These are phyloP conservation scores for Botrytis tulipae DNA, from an alignment of 2,329 filamentous ascomycete genomes.

Conservation along the genomic window DNA sequence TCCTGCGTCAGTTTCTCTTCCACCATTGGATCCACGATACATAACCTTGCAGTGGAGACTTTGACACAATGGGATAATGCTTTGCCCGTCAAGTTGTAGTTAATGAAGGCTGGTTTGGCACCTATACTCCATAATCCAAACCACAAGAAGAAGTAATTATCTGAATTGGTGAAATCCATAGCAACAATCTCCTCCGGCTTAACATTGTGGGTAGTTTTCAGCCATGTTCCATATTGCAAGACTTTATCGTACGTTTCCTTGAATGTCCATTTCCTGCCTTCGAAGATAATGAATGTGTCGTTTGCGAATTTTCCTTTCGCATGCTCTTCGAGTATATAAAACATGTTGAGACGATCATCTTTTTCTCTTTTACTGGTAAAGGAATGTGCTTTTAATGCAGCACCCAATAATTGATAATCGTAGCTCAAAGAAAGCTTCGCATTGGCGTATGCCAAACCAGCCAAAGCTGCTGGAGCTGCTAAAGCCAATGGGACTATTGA, in stretches of 20 bases:
- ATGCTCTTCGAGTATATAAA: slow-evolving; percentile 70
- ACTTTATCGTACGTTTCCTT: slow-evolving; percentile 69
- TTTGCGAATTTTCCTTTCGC: slow-evolving; percentile 57
- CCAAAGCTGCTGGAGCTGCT: slow-evolving; percentile 60
- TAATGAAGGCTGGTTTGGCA: slow-evolving; percentile 80
- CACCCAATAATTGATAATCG: slow-evolving; percentile 61
- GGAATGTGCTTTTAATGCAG: slow-evolving; percentile 48
- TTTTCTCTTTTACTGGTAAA: slow-evolving; percentile 49
- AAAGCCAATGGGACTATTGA: slow-evolving; percentile 52
- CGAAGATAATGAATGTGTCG: slow-evolving; percentile 62
- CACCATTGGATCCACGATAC: slow-evolving; percentile 66
- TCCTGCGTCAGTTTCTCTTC: slow-evolving; percentile 56
- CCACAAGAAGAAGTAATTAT: slow-evolving; percentile 71
- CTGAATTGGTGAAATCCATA: slow-evolving; percentile 77
- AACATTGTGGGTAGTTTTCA: slow-evolving; percentile 62
- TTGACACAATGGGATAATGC: slow-evolving; percentile 72
- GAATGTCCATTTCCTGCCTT: slow-evolving; percentile 69
- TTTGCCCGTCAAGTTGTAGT: slow-evolving; percentile 75
- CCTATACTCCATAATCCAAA: slow-evolving; percentile 81
- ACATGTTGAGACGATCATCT: slow-evolving; percentile 64
- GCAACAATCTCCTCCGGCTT: slow-evolving; percentile 74
- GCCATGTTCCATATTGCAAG: slow-evolving; percentile 72
- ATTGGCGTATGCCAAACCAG: slow-evolving; percentile 74
- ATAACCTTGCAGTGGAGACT: slow-evolving; percentile 62
- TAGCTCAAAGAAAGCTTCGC: slow-evolving; percentile 66